Conservation (phyloP, 148 eudicot species). For the Dysphania ambrosioides region DNA sequence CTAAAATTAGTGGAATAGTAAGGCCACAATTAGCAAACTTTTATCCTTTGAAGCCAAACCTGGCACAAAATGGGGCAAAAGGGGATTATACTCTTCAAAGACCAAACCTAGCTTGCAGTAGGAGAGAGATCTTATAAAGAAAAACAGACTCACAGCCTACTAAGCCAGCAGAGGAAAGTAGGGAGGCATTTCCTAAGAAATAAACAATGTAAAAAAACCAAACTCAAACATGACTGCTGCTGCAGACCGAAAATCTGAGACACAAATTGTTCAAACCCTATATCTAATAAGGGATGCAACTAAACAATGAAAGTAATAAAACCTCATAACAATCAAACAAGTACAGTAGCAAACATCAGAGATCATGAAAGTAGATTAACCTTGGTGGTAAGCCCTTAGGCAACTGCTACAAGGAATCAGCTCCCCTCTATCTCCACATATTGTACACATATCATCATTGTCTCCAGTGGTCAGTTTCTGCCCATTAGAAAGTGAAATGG, state of each 20-base stretch:
- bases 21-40: neutral
- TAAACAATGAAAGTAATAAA: neutral
- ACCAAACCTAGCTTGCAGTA: neutral
- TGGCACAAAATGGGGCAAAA: too few species aligned
- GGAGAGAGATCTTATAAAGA: neutral
- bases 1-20: too few species aligned
- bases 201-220: neutral
- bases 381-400: constrained; percentile 53
- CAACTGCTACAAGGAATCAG: constrained; percentile 73
- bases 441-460: constrained; percentile 92
- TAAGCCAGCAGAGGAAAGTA: neutral
- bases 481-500: constrained; percentile 71
- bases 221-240: neutral
- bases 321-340: neutral
- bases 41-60: neutral
- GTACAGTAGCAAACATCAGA: neutral
- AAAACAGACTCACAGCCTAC: neutral
- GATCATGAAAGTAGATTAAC: constrained; percentile 22
- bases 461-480: constrained; percentile 57
- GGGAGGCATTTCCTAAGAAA: neutral
- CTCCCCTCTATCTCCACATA: constrained; percentile 88
- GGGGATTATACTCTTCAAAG: too few species aligned
- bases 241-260: neutral
- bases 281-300: neutral
- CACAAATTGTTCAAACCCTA: neutral